Evolutionary conservation across 179 eudicot species (phyloP).

Genomic region (Patellifolia procumbens): DNA sequence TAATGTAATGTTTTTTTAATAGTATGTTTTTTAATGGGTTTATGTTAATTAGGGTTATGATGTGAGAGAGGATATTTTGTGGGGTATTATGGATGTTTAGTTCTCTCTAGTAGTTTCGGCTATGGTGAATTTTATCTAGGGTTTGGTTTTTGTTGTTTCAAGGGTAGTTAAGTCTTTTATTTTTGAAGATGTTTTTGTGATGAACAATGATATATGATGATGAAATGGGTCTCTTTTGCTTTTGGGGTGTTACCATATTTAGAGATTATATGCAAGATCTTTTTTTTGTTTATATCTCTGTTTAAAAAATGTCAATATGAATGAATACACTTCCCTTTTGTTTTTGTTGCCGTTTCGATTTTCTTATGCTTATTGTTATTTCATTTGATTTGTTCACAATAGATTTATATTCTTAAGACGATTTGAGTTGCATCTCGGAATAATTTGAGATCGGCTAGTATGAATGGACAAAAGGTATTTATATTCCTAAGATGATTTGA

Average conservation of each 20-base stretch:
- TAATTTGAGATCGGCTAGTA: too few relatives aligned
- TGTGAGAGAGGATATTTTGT: not conserved
- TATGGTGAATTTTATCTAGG: constrained; percentile 9
- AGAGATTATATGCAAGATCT: not conserved
- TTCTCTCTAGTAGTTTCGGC: constrained; percentile 7
- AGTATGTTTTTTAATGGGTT: not conserved
- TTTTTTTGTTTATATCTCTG: not conserved
- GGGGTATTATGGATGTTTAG: not conserved
- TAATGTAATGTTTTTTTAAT: not conserved
- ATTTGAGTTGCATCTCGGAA: too few relatives aligned
- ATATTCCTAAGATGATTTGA: too few relatives aligned
- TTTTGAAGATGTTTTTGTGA: not conserved
- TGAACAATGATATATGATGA: too few relatives aligned
- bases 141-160: not conserved
- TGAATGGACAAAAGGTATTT: too few relatives aligned
- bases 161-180: not conserved
- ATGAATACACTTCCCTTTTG: not conserved
- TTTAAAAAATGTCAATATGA: constrained; percentile 15
- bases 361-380: not conserved
- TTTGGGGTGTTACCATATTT: constrained; percentile 1
- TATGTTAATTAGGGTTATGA: not conserved
- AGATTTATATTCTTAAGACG: not conserved
- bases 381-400: not conserved
- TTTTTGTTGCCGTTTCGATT: not conserved
- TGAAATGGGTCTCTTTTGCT: too few relatives aligned